These are phyloP conservation scores for Colletotrichum costaricense DNA, from an alignment of 2,329 filamentous ascomycete species.

Conservation along the genomic window DNA sequence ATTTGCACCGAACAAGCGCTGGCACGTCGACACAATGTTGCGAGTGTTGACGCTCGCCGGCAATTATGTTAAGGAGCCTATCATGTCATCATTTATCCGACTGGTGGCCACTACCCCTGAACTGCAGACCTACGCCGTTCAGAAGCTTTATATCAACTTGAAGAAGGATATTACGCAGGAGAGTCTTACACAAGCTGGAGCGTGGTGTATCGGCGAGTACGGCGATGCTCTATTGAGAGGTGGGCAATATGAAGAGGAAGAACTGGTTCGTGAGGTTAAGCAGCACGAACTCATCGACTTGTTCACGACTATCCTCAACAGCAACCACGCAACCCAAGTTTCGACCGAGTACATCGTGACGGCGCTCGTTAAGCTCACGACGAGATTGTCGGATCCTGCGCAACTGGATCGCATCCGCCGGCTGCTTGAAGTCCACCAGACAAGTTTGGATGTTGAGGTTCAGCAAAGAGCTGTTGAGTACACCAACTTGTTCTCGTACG, in stretches of 20 bases:
- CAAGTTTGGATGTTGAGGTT: slow-evolving; percentile 92
- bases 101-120: slow-evolving; percentile 95
- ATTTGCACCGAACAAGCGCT: slow-evolving; percentile 95
- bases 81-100: slow-evolving; percentile 94
- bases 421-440: slow-evolving; percentile 80
- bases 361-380: slow-evolving; percentile 93
- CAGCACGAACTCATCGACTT: slow-evolving; percentile 93
- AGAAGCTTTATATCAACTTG: slow-evolving; percentile 90
- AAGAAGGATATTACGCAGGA: slow-evolving; percentile 99
- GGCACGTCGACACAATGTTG: slow-evolving; percentile 98
- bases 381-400: slow-evolving; percentile 82
- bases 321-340: slow-evolving; percentile 91
- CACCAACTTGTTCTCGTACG: slow-evolving; percentile 90
- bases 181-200: slow-evolving; percentile 89
- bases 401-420: slow-evolving; percentile 88
- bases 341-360: slow-evolving; percentile 97
- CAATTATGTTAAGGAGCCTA: slow-evolving; percentile 98
- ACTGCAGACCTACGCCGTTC: slow-evolving; percentile 94
- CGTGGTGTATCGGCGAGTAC: slow-evolving; percentile 98
- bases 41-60: slow-evolving; percentile 93
- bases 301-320: slow-evolving; percentile 92
- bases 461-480: slow-evolving; percentile 98
- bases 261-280: slow-evolving; percentile 82
- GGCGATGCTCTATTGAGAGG: slow-evolving; percentile 90
- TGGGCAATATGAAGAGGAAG: slow-evolving; percentile 93